Evolutionary conservation across 768 basidiomycete genomes (phyloP).

Genomic region (Crucibulum laeve): DNA sequence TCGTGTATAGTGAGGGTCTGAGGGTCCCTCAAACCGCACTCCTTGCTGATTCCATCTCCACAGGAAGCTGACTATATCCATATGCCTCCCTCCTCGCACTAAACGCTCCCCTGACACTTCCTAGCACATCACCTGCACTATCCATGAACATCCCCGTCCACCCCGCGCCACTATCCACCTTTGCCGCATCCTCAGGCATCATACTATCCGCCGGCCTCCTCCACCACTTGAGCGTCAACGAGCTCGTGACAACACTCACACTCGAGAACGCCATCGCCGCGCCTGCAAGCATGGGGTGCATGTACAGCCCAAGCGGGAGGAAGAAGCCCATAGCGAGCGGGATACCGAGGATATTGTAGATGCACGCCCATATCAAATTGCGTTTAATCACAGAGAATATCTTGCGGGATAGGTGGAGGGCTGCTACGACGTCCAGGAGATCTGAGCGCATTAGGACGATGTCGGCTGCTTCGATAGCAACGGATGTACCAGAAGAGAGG

Average conservation of each 20-base stretch:
- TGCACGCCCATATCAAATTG: constrained; percentile 94
- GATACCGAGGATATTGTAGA: constrained; percentile 91
- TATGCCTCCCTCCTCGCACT: constrained; percentile 31
- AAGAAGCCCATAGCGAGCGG: constrained; percentile 98
- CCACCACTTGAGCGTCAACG: constrained; percentile 85
- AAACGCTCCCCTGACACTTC: constrained; percentile 36
- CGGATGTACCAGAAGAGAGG: constrained; percentile 91
- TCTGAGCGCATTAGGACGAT: constrained; percentile 97
- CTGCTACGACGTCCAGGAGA: constrained; percentile 94
- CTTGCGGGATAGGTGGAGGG: constrained; percentile 81
- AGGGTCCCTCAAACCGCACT: constrained; percentile 8
- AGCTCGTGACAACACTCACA: constrained; percentile 92
- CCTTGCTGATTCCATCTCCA: constrained; percentile 49
- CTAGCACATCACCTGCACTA: constrained; percentile 33
- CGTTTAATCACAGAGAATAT: constrained; percentile 91
- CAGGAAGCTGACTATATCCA: constrained; percentile 69
- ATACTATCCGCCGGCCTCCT: constrained; percentile 63
- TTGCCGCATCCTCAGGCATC: constrained; percentile 61
- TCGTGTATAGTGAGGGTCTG: not conserved
- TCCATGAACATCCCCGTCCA: constrained; percentile 47
- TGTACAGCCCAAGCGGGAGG: constrained; percentile 85
- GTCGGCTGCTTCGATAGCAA: constrained; percentile 97
- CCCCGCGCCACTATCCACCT: constrained; percentile 33
- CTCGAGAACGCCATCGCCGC: constrained; percentile 98
- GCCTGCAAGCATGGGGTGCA: constrained; percentile 99